These are phyloP conservation scores for Lunularia cruciata DNA, from an alignment of 225 moss, liverwort and hornwort species.

Conservation along the genomic window DNA sequence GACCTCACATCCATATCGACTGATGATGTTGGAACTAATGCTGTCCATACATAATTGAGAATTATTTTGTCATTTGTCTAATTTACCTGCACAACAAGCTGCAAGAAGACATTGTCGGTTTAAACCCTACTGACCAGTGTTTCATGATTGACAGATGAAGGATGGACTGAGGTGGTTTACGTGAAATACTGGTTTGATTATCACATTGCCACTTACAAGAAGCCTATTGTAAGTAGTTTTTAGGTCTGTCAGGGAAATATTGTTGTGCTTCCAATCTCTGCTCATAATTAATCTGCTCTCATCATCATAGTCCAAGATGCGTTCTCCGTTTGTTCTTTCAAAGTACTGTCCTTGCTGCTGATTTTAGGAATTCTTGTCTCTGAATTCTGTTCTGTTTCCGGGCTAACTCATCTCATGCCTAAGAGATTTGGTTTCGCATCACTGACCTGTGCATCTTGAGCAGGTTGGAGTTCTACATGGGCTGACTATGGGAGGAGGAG, in stretches of 20 bases:
- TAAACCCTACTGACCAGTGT: background rate
- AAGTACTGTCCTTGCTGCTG: too few relatives aligned
- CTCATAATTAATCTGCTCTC: background rate
- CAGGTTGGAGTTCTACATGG: conserved; percentile 84
- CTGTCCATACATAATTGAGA: background rate
- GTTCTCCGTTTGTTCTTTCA: background rate
- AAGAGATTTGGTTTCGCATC: background rate
- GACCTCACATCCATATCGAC: background rate
- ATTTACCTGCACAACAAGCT: background rate
- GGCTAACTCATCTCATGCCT: background rate
- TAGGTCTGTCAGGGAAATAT: too few relatives aligned
- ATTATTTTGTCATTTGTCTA: background rate
- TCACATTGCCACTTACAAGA: conserved; percentile 84
- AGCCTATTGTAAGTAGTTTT: conserved; percentile 61
- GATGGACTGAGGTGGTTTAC: conserved; percentile 81
- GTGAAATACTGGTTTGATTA: conserved; percentile 94
- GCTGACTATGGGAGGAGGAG: conserved; percentile 95
- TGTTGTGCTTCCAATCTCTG: too few relatives aligned
- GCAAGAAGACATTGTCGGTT: too few relatives aligned
- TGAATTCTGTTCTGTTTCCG: background rate
- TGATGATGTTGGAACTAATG: background rate
- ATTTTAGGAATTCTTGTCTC: too few relatives aligned
- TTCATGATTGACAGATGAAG: conserved; percentile 57
- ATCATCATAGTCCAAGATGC: background rate
- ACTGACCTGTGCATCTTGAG: background rate